phyloP scores from a whole-genome alignment of 306 rosid genomes.

The Spatholobus suberectus region DNA sequence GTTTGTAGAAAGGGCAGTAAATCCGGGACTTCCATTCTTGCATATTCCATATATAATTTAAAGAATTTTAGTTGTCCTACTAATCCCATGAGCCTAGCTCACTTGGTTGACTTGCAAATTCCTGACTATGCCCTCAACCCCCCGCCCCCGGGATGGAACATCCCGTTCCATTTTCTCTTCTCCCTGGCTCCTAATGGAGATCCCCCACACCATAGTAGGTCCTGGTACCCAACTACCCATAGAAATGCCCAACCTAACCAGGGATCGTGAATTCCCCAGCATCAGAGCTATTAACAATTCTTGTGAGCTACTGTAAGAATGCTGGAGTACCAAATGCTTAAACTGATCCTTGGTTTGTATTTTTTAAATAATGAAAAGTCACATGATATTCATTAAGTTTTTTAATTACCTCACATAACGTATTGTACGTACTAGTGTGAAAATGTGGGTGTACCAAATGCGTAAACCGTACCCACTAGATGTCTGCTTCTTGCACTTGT shows the following conservation, averaged over 20 bases:
- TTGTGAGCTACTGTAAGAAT: background rate
- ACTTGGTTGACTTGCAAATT: constrained; percentile 18
- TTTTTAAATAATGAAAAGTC: background rate
- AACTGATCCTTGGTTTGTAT: background rate
- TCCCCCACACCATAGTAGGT: background rate
- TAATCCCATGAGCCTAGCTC: background rate
- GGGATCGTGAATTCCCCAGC: background rate
- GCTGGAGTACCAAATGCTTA: background rate
- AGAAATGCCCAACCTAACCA: background rate
- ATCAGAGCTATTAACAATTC: background rate
- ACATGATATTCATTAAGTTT: background rate
- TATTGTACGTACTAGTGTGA: background rate
- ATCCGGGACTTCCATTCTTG: background rate
- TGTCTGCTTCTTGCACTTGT: constrained; percentile 11
- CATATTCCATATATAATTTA: background rate
- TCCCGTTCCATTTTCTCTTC: background rate
- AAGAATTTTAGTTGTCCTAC: constrained; percentile 7
- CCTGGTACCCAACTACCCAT: background rate
- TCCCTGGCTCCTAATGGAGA: too few species aligned
- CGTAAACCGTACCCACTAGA: background rate
- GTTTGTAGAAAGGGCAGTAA: background rate
- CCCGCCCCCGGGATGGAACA: background rate
- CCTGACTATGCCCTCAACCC: background rate
- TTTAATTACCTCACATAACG: background rate
- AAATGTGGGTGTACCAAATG: constrained; percentile 6